Conservation (phyloP, 768 basidiomycete species). For the Antrodiella citrinella region DNA sequence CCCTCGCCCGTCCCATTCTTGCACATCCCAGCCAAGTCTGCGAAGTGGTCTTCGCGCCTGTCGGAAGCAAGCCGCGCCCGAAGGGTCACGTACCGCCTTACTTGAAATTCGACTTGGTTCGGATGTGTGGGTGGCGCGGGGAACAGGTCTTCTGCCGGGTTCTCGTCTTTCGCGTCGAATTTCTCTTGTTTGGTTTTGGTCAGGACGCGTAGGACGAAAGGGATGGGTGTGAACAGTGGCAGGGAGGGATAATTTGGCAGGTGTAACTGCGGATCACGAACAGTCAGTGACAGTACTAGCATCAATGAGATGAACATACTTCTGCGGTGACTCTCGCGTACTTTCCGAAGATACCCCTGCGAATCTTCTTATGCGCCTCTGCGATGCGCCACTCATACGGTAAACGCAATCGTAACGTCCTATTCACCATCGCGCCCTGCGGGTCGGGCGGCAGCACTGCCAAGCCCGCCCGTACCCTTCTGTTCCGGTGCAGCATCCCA, state of each 20-base stretch:
- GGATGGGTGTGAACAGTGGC: slow-evolving; percentile 16
- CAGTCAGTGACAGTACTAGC: background rate
- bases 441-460: slow-evolving; percentile 13
- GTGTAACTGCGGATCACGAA: slow-evolving; percentile 7
- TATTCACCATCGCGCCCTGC: slow-evolving; percentile 7
- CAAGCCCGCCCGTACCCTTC: slow-evolving; percentile 6
- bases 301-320: slow-evolving; percentile 4
- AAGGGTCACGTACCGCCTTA: slow-evolving; percentile 10
- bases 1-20: background rate
- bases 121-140: slow-evolving; percentile 11
- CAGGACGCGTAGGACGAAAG: slow-evolving; percentile 14
- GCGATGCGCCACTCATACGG: slow-evolving; percentile 10
- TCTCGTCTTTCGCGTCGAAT: slow-evolving; percentile 4
- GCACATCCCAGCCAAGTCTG: background rate
- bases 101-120: slow-evolving; percentile 10
- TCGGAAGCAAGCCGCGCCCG: background rate
- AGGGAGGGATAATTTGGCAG: slow-evolving; percentile 11
- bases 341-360: slow-evolving; percentile 15
- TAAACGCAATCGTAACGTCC: slow-evolving; percentile 11
- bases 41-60: background rate
- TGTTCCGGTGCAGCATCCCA: slow-evolving; percentile 13
- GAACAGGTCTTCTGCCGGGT: slow-evolving; percentile 6
- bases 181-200: slow-evolving; percentile 13
- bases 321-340: slow-evolving; percentile 10
- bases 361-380: slow-evolving; percentile 8